Evolutionary conservation across 2,329 filamentous ascomycete genomes (phyloP).

Genomic region (Bipolaris bicolor): DNA sequence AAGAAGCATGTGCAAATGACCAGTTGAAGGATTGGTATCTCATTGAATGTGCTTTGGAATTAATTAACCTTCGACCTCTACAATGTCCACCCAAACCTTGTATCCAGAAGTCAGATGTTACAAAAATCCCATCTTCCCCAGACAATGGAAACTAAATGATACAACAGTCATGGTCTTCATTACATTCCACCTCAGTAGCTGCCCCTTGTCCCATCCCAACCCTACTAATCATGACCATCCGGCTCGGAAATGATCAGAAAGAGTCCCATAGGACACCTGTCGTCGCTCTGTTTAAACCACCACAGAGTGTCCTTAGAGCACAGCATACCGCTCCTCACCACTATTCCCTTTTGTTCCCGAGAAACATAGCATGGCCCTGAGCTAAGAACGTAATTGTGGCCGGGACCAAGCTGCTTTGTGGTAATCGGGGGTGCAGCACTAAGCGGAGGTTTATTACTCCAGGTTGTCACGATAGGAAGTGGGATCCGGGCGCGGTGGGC

Average conservation of each 20-base stretch:
- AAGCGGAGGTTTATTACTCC: constrained; percentile 28
- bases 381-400: constrained; percentile 34
- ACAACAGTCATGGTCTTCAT: constrained; percentile 8
- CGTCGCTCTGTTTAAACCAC: not conserved
- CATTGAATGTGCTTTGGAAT: too few species aligned
- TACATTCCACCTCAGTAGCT: constrained; percentile 19
- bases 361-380: constrained; percentile 30
- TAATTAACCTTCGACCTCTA: too few species aligned
- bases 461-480: constrained; percentile 25
- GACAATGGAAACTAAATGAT: not conserved
- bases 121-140: not conserved
- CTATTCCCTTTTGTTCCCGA: not conserved
- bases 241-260: not conserved
- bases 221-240: not conserved
- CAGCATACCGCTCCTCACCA: not conserved
- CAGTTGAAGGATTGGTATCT: too few species aligned
- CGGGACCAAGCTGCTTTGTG: constrained; percentile 28
- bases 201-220: not conserved
- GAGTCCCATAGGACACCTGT: not conserved
- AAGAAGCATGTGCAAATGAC: too few species aligned
- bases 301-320: not conserved
- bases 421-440: constrained; percentile 27
- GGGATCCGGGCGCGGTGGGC: constrained; percentile 28
- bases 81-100: too few species aligned
- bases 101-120: too few species aligned